phyloP scores from a whole-genome alignment of 805 yeast genomes.

The Teunomyces barrocoloradensis region DNA sequence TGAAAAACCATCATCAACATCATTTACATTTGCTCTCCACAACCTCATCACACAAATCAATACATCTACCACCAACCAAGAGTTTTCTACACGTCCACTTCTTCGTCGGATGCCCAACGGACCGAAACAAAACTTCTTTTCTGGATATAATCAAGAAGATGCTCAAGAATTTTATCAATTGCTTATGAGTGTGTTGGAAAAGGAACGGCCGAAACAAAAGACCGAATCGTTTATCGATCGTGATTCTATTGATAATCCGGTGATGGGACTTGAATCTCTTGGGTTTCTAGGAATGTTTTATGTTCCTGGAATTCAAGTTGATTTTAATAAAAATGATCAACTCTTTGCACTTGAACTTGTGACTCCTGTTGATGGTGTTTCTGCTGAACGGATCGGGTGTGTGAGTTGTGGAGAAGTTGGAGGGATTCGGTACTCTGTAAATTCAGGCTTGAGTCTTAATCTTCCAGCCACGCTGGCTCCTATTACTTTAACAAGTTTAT shows the following conservation, averaged over 20 bases:
- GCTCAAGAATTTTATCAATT: slow-evolving; percentile 95
- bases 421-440: slow-evolving; percentile 80
- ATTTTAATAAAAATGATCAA: slow-evolving; percentile 30
- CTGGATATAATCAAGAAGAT: slow-evolving; percentile 91
- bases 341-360: slow-evolving; percentile 55
- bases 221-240: slow-evolving; percentile 17
- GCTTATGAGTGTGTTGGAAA: slow-evolving; percentile 64
- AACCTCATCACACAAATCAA: slow-evolving; percentile 41
- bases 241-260: slow-evolving; percentile 21
- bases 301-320: slow-evolving; percentile 74
- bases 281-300: slow-evolving; percentile 64
- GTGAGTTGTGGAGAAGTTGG: slow-evolving; percentile 90
- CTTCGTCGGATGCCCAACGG: slow-evolving; percentile 72
- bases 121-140: slow-evolving; percentile 71
- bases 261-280: slow-evolving; percentile 42
- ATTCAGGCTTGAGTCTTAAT: slow-evolving; percentile 70
- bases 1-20: too few relatives aligned
- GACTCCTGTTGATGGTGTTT: slow-evolving; percentile 90
- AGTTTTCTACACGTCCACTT: slow-evolving; percentile 53
- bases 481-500: too few relatives aligned
- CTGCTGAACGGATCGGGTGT: slow-evolving; percentile 89
- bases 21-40: slow-evolving; percentile 53
- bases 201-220: slow-evolving; percentile 27
- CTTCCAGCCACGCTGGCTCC: slow-evolving; percentile 47
- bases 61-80: too few relatives aligned